A percentile compares a stretch with the other conserved stretches of the same genome.
Conservation (phyloP, 176 grass and related monocot species). For the Aegilops umbellulata region DNA sequence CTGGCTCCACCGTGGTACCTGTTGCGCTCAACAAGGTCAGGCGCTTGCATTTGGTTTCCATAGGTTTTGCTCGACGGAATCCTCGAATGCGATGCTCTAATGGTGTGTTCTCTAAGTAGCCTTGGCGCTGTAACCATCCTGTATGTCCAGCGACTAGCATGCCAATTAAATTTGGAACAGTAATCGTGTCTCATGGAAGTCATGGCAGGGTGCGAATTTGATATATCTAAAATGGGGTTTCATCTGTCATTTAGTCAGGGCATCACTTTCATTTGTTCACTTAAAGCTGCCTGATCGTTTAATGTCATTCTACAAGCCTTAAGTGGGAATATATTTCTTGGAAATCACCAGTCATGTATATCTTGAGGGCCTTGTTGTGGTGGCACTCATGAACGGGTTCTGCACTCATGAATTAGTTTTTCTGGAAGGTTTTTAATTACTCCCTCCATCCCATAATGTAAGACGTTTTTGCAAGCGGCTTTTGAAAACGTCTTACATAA, state of each 20-base stretch:
- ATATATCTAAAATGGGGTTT: background rate
- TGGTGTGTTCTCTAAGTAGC: background rate
- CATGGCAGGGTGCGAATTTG: background rate
- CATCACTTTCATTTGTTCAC: background rate
- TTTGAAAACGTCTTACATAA: too few species aligned
- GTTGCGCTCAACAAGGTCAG: constrained; percentile 71
- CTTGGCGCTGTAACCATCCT: background rate
- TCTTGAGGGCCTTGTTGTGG: background rate
- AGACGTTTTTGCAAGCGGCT: too few species aligned
- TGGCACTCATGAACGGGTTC: background rate
- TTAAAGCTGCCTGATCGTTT: background rate
- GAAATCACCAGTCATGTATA: background rate
- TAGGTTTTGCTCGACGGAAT: constrained; percentile 12
- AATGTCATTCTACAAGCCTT: background rate
- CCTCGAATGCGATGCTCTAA: background rate
- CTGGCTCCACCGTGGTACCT: constrained; percentile 58
- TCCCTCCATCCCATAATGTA: too few species aligned
- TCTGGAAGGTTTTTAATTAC: background rate
- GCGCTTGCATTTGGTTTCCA: background rate
- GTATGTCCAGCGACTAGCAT: background rate
- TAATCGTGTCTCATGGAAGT: background rate
- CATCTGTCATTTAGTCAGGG: background rate
- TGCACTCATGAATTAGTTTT: background rate
- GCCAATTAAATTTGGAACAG: background rate
- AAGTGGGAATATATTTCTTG: background rate